Percentiles rank a stretch among this genome's conserved stretches.
These are phyloP conservation scores for Phytophthora sp. DNA, from an alignment of 352 stramenopile genomes.

Conservation along the genomic window DNA sequence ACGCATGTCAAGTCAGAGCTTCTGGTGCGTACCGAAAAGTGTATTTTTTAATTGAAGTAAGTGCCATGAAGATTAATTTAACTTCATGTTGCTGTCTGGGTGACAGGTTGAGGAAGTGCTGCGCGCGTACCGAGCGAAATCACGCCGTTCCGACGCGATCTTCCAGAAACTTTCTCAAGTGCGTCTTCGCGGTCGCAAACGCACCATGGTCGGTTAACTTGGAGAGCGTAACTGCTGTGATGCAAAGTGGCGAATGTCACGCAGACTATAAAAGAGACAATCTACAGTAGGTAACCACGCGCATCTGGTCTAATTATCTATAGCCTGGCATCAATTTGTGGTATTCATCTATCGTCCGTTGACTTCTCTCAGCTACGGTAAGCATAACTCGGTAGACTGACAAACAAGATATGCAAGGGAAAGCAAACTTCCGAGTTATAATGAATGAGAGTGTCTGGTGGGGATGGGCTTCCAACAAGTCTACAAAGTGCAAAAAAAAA, in stretches of 20 bases:
- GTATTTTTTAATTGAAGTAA: background rate
- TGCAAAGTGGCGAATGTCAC: background rate
- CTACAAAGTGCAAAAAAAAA: background rate
- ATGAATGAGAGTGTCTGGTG: conserved; percentile 1
- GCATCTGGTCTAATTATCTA: no score
- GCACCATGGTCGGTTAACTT: conserved; percentile 89
- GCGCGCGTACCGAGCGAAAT: conserved; percentile 87
- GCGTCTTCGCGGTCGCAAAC: conserved; percentile 88
- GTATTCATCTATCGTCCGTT: no score
- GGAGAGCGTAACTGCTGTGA: background rate
- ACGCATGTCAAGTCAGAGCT: conserved; percentile 89
- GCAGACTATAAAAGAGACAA: background rate
- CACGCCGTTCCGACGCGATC: conserved; percentile 70
- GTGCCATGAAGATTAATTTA: background rate
- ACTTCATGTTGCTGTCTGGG: background rate
- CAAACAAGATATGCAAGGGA: no score
- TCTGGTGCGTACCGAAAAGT: conserved; percentile 49
- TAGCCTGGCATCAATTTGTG: no score
- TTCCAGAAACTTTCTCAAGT: conserved; percentile 91
- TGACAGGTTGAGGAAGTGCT: conserved; percentile 81
- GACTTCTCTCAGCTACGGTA: no score
- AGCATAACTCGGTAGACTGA: no score
- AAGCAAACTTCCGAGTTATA: background rate
- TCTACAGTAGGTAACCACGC: background rate
- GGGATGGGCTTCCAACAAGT: no score